Conservation (phyloP, 1,284 basidiomycete genomes). For the Ustilago sp. region DNA sequence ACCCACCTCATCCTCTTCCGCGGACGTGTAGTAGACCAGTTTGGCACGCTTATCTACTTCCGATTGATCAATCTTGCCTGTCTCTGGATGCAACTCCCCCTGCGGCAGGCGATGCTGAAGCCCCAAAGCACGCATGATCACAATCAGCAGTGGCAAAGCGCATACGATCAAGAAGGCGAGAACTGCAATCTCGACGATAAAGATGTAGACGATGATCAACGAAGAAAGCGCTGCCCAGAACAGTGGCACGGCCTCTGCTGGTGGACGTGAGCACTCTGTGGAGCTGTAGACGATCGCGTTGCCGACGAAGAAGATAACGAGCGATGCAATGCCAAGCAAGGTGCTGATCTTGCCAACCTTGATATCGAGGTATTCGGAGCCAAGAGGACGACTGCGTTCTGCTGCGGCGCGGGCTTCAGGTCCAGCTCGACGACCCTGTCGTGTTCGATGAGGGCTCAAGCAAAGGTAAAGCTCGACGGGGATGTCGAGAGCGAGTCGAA, state of each 20-base stretch:
- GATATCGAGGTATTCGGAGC: slow-evolving; percentile 48
- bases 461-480: slow-evolving; percentile 61
- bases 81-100: slow-evolving; percentile 49
- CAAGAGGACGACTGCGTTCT: slow-evolving; percentile 51
- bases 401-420: slow-evolving; percentile 46
- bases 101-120: slow-evolving; percentile 43
- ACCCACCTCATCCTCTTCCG: slow-evolving; percentile 36
- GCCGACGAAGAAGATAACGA: slow-evolving; percentile 60
- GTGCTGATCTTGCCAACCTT: slow-evolving; percentile 49
- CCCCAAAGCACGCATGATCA: slow-evolving; percentile 55
- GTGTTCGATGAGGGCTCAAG: slow-evolving; percentile 55
- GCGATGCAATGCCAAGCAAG: slow-evolving; percentile 49
- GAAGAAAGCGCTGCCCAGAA: slow-evolving; percentile 54
- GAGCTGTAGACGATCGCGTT: slow-evolving; percentile 60
- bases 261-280: slow-evolving; percentile 52
- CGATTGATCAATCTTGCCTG: slow-evolving; percentile 53
- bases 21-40: slow-evolving; percentile 58
- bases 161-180: slow-evolving; percentile 57
- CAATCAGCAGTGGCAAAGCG: slow-evolving; percentile 55
- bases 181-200: slow-evolving; percentile 57
- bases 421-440: slow-evolving; percentile 38
- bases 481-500: slow-evolving; percentile 46
- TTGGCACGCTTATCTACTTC: slow-evolving; percentile 53
- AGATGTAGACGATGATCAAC: slow-evolving; percentile 55
- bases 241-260: slow-evolving; percentile 54